Evolutionary conservation across 371 early-diverging fungal genomes (phyloP).

Genomic region (Nematocida major): DNA sequence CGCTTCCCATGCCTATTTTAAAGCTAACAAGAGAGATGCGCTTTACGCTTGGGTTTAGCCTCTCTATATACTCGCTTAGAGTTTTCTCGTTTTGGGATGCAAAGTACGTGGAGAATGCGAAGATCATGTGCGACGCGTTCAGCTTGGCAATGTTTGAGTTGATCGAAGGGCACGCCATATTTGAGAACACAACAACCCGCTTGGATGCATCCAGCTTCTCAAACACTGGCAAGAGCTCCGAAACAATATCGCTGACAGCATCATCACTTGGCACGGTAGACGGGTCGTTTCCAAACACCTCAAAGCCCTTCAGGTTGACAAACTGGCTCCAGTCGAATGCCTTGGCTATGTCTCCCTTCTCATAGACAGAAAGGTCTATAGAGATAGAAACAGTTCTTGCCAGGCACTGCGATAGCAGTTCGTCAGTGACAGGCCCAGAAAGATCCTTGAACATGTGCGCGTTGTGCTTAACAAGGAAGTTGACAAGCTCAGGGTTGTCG

Average conservation of each 20-base stretch:
- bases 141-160: no score
- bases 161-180: background rate
- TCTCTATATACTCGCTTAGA: no score
- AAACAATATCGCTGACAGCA: no score
- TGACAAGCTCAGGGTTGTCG: background rate
- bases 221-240: no score
- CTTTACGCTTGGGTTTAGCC: no score
- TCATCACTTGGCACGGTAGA: background rate
- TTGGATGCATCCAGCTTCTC: background rate
- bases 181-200: background rate
- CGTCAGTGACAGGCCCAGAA: background rate
- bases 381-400: background rate
- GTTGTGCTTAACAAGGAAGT: slow-evolving; percentile 13
- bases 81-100: no score
- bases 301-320: slow-evolving; percentile 1
- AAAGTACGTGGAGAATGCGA: no score
- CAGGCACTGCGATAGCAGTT: background rate
- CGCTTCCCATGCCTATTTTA: no score
- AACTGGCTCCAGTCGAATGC: background rate
- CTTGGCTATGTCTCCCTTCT: background rate
- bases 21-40: no score
- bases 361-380: background rate
- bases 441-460: background rate
- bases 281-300: background rate
- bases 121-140: no score